These are phyloP conservation scores for Fusarium cyanostomum DNA, from an alignment of 2,329 filamentous ascomycete species.

Conservation along the genomic window DNA sequence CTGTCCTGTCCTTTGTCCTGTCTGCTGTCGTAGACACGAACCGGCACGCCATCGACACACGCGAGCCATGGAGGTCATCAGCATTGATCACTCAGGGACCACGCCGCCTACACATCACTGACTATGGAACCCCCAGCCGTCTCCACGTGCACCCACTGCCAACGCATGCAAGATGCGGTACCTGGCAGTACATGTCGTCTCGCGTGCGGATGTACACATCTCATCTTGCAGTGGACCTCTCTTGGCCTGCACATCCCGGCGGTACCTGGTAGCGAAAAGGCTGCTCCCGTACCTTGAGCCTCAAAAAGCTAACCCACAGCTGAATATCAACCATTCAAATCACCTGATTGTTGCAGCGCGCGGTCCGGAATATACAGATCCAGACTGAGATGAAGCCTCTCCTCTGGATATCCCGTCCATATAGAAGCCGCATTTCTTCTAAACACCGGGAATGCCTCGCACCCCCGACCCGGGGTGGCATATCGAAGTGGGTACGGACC, in stretches of 20 bases:
- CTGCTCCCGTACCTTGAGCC: slow-evolving; percentile 27
- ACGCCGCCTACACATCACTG: not conserved
- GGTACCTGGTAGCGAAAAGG: slow-evolving; percentile 22
- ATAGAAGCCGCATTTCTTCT: slow-evolving; percentile 26
- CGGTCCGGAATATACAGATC: not conserved
- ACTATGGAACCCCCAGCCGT: slow-evolving; percentile 16
- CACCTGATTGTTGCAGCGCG: not conserved
- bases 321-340: not conserved
- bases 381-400: not conserved
- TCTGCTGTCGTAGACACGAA: not conserved
- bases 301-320: slow-evolving; percentile 4
- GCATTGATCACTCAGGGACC: slow-evolving; percentile 6
- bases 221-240: slow-evolving; percentile 32
- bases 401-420: not conserved
- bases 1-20: not conserved
- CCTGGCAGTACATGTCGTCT: slow-evolving; percentile 17
- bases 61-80: slow-evolving; percentile 9
- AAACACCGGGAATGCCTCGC: slow-evolving; percentile 33
- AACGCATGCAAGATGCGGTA: slow-evolving; percentile 13
- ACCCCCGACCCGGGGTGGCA: slow-evolving; percentile 39
- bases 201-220: slow-evolving; percentile 10
- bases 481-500: slow-evolving; percentile 22
- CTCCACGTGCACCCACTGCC: slow-evolving; percentile 24
- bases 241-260: slow-evolving; percentile 22
- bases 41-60: not conserved